Conservation (phyloP, 2,329 filamentous ascomycete genomes). For the Diaporthe caulivora region DNA sequence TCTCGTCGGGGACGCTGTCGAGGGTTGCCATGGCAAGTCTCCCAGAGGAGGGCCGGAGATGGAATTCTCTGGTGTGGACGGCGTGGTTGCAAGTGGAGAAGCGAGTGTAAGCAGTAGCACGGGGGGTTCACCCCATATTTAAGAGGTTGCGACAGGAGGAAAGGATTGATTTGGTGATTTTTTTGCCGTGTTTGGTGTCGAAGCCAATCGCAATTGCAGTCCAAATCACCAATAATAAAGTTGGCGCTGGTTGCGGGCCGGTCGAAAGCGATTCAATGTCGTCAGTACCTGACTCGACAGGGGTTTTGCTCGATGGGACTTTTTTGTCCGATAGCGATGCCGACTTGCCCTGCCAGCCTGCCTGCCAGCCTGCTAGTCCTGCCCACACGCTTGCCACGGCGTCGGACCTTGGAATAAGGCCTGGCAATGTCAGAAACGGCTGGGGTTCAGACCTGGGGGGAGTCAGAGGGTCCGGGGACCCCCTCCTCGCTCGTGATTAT, state of each 20-base stretch:
- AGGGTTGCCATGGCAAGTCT: constrained; percentile 51
- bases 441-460: neutral
- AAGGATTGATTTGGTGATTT: constrained; percentile 10
- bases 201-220: constrained; percentile 1
- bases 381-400: too few relatives aligned
- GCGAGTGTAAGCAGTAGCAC: neutral
- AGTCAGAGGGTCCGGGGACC: neutral
- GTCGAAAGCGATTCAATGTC: constrained; percentile 22
- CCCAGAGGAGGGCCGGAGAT: too few relatives aligned
- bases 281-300: constrained; percentile 25
- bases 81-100: neutral
- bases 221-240: constrained; percentile 1
- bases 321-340: constrained; percentile 18
- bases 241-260: constrained; percentile 1
- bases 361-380: too few relatives aligned
- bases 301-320: neutral
- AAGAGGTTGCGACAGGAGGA: constrained; percentile 4
- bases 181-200: neutral
- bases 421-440: neutral
- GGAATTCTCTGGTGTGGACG: neutral
- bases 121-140: neutral
- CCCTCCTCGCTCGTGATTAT: constrained; percentile 12
- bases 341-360: too few relatives aligned
- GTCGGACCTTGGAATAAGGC: neutral
- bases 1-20: constrained; percentile 79